Base-by-base conservation (phyloP, 2,329 filamentous ascomycete genomes). In the Helminthosporium solani region DNA sequence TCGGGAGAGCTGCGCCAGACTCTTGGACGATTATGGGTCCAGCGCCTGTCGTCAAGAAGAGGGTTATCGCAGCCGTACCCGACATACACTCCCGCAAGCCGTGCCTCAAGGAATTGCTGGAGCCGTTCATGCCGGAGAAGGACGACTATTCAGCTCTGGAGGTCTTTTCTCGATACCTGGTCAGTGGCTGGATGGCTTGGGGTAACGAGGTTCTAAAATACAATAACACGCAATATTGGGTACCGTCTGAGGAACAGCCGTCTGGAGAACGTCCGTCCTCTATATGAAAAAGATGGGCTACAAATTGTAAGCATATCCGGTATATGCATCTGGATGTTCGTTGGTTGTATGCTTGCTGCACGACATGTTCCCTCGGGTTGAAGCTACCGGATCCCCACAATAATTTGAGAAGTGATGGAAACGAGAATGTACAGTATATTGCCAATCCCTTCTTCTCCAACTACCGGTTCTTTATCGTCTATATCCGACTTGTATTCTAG, bases 1-100 rank as follows among this genome's bases (percentile, higher is more conserved):
- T 92, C 38, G 87, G 64, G 64, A 77, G 66, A 56, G 60, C 57
- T 23, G 50, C 57, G 1, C 54, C 57, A 1, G 65, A 65, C 44
- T 42, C 60, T 2, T 57, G 52, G 50, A 58, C 57, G 3, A 57
- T 46, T 11, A 59, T 56, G 50, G 20, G 50, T 34, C 47, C 53
- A 36, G 27, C 58, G 63, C 16, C 67, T 49, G 31, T 56, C 2
- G 60, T 77, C 3, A 71, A 63, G 37, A 73, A 70, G 23, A 84
- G 78, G 62, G 80, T 88, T 2, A 74, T 92, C 25, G 66, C 88
- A 7, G 83, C 80, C 1, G 86, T 88, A 18, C 86, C 87, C 1
- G 88, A 92, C 63, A 56, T 88, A 3, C 88, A 94, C 67, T 91
- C 88, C 0, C 75, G 88, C 38, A 94, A 94, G 64, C 88, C 88